Evolutionary conservation across 2,329 filamentous ascomycete genomes (phyloP).

Genomic region (Paracamarosporium sp.): DNA sequence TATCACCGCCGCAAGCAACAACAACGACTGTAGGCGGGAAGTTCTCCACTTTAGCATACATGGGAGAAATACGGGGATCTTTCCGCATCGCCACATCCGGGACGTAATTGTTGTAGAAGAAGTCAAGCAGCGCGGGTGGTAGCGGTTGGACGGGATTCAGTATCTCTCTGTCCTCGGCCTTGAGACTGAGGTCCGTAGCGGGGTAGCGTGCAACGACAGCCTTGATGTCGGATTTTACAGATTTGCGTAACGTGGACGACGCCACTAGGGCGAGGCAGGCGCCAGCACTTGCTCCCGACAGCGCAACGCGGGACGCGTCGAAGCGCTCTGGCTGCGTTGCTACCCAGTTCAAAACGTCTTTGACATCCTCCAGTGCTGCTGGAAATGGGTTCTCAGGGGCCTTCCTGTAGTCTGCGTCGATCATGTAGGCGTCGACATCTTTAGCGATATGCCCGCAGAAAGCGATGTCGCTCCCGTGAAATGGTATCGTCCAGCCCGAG

Average conservation of each 20-base stretch:
- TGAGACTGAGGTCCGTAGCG: conserved; percentile 37
- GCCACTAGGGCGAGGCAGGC: conserved; percentile 47
- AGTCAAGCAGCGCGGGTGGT: conserved; percentile 19
- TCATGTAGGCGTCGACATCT: conserved; percentile 34
- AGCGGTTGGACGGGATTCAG: conserved; percentile 27
- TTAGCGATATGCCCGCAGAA: conserved; percentile 46
- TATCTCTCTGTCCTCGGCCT: conserved; percentile 35
- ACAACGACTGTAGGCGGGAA: conserved; percentile 39
- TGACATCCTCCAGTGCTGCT: conserved; percentile 44
- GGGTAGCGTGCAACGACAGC: conserved; percentile 43
- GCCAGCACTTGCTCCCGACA: conserved; percentile 52
- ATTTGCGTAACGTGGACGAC: conserved; percentile 20
- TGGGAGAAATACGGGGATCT: conserved; percentile 45
- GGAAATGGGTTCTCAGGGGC: conserved; percentile 50
- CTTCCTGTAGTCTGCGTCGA: conserved; percentile 49
- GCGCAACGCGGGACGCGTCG: conserved; percentile 33
- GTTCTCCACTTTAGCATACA: conserved; percentile 28
- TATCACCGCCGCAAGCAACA: conserved; percentile 46
- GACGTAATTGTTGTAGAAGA: conserved; percentile 47
- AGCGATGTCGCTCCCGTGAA: conserved; percentile 49
- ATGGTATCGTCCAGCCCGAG: conserved; percentile 39
- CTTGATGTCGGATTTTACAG: conserved; percentile 40
- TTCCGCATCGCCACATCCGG: conserved; percentile 29
- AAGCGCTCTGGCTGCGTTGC: conserved; percentile 36
- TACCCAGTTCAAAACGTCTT: conserved; percentile 43